A percentile compares a stretch with the other conserved stretches of the same genome.
These are phyloP conservation scores for Penstemon barbatus DNA, from an alignment of 257 asterid genomes.

Conservation along the genomic window DNA sequence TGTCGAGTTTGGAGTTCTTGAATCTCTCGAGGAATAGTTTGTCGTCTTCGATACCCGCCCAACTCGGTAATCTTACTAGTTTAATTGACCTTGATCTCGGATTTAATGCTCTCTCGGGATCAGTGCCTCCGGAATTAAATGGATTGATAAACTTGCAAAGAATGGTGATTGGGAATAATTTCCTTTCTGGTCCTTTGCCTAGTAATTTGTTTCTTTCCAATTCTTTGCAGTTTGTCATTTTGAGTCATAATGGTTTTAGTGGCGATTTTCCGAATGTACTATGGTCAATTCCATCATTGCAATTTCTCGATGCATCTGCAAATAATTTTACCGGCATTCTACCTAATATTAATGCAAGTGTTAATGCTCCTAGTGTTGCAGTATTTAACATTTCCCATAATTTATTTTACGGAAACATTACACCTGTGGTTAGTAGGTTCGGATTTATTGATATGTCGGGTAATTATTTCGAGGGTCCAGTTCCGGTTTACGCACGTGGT, in stretches of 20 bases:
- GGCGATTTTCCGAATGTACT: slow-evolving; percentile 54
- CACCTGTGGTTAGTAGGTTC: slow-evolving; percentile 54
- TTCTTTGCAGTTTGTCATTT: slow-evolving; percentile 49
- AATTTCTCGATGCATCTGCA: slow-evolving; percentile 59
- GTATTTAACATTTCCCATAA: slow-evolving; percentile 64
- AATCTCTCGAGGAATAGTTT: slow-evolving; percentile 73
- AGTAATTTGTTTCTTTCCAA: slow-evolving; percentile 49
- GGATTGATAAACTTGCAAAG: slow-evolving; percentile 60
- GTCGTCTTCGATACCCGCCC: slow-evolving; percentile 75
- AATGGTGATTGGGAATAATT: slow-evolving; percentile 50
- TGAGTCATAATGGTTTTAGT: slow-evolving; percentile 53
- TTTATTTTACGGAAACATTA: slow-evolving; percentile 67
- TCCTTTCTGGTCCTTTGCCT: slow-evolving; percentile 60
- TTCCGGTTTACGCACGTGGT: slow-evolving; percentile 56
- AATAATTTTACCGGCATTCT: slow-evolving; percentile 78
- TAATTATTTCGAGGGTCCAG: slow-evolving; percentile 76
- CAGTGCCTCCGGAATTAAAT: slow-evolving; percentile 52
- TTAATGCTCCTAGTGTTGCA: slow-evolving; percentile 37
- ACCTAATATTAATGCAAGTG: slow-evolving; percentile 43
- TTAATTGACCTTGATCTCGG: slow-evolving; percentile 83
- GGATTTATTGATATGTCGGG: slow-evolving; percentile 59
- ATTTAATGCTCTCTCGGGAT: slow-evolving; percentile 59
- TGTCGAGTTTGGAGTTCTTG: slow-evolving; percentile 53
- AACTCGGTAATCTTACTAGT: slow-evolving; percentile 66
- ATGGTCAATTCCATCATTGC: slow-evolving; percentile 74